Conservation (phyloP, 768 basidiomycete genomes). For the Lentinula lateritia region DNA sequence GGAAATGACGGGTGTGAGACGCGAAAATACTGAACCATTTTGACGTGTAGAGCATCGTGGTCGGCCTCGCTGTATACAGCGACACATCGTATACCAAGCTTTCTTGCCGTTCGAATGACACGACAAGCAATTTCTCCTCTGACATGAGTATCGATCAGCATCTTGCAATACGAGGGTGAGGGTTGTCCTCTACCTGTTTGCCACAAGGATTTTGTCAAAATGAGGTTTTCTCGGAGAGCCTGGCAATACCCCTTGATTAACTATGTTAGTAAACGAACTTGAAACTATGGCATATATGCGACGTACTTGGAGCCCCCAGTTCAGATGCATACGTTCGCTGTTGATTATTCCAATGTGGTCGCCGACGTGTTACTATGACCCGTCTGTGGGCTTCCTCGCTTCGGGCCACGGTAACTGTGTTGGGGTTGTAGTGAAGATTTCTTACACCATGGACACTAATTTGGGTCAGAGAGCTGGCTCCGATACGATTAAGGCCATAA, state of each 20-base stretch:
- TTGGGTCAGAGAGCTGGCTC: neutral
- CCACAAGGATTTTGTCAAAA: constrained; percentile 89
- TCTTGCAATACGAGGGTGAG: neutral
- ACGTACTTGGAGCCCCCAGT: neutral
- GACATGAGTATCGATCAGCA: neutral
- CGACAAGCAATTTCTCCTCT: constrained; percentile 97
- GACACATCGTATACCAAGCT: constrained; percentile 86
- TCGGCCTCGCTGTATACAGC: constrained; percentile 92
- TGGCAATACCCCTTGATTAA: neutral
- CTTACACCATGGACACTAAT: neutral
- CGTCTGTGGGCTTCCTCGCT: neutral
- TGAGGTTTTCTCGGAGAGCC: constrained; percentile 32
- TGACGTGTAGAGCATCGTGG: constrained; percentile 73
- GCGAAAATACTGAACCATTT: constrained; percentile 45
- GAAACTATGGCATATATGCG: no score
- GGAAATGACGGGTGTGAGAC: neutral
- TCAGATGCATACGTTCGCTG: neutral
- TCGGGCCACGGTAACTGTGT: neutral
- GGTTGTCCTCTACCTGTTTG: constrained; percentile 59
- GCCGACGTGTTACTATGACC: neutral
- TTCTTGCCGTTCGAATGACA: constrained; percentile 85
- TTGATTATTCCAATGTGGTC: neutral
- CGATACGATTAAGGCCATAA: neutral
- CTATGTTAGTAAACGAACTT: neutral
- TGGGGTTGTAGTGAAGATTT: neutral